phyloP scores from a whole-genome alignment of 768 basidiomycete species.

The Suillus bovinus region DNA sequence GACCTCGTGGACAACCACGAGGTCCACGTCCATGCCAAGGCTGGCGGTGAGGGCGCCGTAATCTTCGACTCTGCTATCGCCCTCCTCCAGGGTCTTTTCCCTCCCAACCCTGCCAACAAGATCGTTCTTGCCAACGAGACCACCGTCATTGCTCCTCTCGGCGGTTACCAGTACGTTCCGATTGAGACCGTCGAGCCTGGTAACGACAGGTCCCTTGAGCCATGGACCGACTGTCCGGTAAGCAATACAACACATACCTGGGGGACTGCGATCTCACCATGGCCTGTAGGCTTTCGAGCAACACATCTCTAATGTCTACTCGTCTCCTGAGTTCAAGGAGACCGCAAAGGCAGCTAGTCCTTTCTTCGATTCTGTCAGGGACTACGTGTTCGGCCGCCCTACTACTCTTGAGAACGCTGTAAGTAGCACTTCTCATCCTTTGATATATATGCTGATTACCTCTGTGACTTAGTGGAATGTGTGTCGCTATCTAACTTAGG shows the following conservation, averaged over 20 bases:
- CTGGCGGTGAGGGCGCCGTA: slow-evolving; percentile 80
- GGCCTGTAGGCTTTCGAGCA: slow-evolving; percentile 56
- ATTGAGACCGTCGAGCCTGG: slow-evolving; percentile 87
- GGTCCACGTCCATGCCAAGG: slow-evolving; percentile 78
- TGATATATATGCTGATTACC: slow-evolving; percentile 13
- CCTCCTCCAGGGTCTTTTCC: slow-evolving; percentile 83
- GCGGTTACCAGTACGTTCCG: slow-evolving; percentile 86
- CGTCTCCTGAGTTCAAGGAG: slow-evolving; percentile 66
- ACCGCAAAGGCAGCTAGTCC: slow-evolving; percentile 54
- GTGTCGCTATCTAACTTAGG: slow-evolving; percentile 26
- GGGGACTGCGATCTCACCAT: slow-evolving; percentile 7
- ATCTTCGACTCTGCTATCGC: slow-evolving; percentile 88
- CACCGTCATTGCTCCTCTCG: slow-evolving; percentile 68
- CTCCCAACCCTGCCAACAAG: slow-evolving; percentile 71
- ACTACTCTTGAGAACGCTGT: slow-evolving; percentile 69
- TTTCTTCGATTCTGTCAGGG: slow-evolving; percentile 67
- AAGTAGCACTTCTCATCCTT: slow-evolving; percentile 27
- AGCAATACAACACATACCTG: slow-evolving; percentile 21
- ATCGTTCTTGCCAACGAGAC: slow-evolving; percentile 80
- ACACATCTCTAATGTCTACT: slow-evolving; percentile 60
- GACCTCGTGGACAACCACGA: slow-evolving; percentile 75
- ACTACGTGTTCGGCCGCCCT: slow-evolving; percentile 71
- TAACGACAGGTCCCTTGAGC: slow-evolving; percentile 82
- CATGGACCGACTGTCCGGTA: slow-evolving; percentile 69
- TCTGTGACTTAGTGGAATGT: slow-evolving; percentile 63